Conservation (phyloP, 2,329 filamentous ascomycete species). For the Didymella segeticola region DNA sequence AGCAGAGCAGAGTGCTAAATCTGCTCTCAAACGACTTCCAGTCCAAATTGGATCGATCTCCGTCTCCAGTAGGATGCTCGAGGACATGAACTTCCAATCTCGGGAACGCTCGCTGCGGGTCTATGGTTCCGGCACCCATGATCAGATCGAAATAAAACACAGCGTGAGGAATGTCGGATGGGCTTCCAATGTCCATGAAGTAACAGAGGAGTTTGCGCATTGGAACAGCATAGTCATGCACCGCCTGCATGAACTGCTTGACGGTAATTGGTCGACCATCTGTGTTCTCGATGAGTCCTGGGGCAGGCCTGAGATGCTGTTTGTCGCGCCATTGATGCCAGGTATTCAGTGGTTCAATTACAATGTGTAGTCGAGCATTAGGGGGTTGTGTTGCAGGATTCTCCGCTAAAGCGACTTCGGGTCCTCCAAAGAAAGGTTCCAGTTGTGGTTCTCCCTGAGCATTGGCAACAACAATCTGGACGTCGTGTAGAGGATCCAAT, state of each 20-base stretch:
- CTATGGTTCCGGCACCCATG: too few species aligned
- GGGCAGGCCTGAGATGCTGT: neutral
- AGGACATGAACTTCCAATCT: too few species aligned
- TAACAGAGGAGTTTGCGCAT: conserved; percentile 10
- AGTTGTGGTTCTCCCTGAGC: neutral
- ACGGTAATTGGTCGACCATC: conserved; percentile 15
- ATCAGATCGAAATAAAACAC: too few species aligned
- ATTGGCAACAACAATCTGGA: neutral
- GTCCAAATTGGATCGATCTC: too few species aligned
- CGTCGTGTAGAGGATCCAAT: neutral
- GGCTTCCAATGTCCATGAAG: neutral
- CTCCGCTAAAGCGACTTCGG: neutral
- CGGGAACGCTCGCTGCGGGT: too few species aligned
- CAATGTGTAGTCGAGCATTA: conserved; percentile 5
- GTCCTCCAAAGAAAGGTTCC: neutral
- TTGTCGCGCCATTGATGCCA: conserved; percentile 11
- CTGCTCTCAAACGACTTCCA: too few species aligned
- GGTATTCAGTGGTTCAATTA: conserved; percentile 9
- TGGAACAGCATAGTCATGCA: conserved; percentile 10
- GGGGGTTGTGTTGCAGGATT: neutral
- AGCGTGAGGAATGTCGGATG: neutral
- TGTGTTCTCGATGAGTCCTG: conserved; percentile 8
- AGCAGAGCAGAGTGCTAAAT: too few species aligned
- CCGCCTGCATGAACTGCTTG: conserved; percentile 12
- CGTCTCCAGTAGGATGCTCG: too few species aligned